Evolutionary conservation across 2,329 filamentous ascomycete genomes (phyloP), one percentile per base, ranked within the genome.

Genomic region (Fusarium denticulatum): DNA sequence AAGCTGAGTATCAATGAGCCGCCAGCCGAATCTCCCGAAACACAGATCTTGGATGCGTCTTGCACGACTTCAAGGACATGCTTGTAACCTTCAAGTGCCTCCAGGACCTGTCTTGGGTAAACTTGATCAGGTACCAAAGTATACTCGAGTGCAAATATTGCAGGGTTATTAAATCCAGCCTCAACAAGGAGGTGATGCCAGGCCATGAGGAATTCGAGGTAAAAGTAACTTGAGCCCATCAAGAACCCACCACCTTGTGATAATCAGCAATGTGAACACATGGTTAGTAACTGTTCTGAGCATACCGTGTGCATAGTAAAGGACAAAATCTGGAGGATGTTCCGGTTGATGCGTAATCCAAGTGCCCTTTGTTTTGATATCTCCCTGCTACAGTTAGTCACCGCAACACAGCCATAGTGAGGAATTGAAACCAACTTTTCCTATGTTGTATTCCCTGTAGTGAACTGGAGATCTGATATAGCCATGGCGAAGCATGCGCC

Each of bases 181-280:
- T 88, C 83, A 62, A 89, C 86, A 43, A 97, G 85, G 24, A 94
- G 83, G 47, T 87, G 85, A 18, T 93, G 84, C 91, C 92, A 94
- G 14, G 90, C 88, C 60, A 96, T 84, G 6, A 97, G 86, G 74
- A 96, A 96, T 77, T 97, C 94, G 40, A 95, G 88, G 80, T 97
- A 97, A 81, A 97, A 97, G 83, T 93, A 93, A 24, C 88, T 86
- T 18, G 93, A 94, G 7, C 94, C 94, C 91, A 97, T 93, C 12
- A 90, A 89, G 80, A 97, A 96, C 1, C 94, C 94, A 28, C 94
- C 94, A 22, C 93, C 91, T 93, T 45, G 24, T 40, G 59, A 57
- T 13, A 47, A 32, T 63, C 50, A 71, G 75, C 28, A 28, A 67
- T 22, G 50, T 40, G 46, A 26, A 37, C 42, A 37, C 30, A 49